Evolutionary conservation across 106 monocot genomes (phyloP).

Genomic region (Dioscorea dumetorum): DNA sequence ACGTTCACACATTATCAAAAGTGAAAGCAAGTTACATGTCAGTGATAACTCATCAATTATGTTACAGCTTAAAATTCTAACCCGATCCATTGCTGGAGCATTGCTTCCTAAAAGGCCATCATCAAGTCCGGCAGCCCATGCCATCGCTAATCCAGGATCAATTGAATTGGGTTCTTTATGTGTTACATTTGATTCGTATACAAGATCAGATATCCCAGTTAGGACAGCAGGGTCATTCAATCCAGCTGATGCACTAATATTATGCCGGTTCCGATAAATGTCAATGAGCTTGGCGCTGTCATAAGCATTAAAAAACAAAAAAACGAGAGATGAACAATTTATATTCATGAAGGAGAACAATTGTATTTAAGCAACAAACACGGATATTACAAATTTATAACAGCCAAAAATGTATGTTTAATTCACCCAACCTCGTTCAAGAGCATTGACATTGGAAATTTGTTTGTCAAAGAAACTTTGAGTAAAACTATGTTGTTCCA

Average conservation of each 20-base stretch:
- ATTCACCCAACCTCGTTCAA: too few relatives aligned
- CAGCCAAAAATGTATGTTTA: too few relatives aligned
- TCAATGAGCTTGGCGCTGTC: slow-evolving; percentile 86
- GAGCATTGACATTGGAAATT: too few relatives aligned
- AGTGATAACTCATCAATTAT: neutral
- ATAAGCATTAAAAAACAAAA: neutral
- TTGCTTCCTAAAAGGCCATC: slow-evolving; percentile 70
- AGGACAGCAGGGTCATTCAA: slow-evolving; percentile 95
- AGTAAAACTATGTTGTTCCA: too few relatives aligned
- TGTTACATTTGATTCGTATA: slow-evolving; percentile 64
- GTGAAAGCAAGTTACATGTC: neutral
- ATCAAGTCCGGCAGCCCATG: slow-evolving; percentile 89
- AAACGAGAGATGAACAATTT: too few relatives aligned
- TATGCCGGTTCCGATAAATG: slow-evolving; percentile 87
- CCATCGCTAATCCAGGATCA: slow-evolving; percentile 92
- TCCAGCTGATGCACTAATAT: slow-evolving; percentile 79
- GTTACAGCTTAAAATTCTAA: slow-evolving; percentile 27
- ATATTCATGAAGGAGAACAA: too few relatives aligned
- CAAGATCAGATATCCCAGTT: slow-evolving; percentile 92
- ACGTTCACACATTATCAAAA: neutral
- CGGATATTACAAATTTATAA: too few relatives aligned
- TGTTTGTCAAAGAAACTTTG: too few relatives aligned
- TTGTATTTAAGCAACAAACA: too few relatives aligned
- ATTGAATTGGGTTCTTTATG: slow-evolving; percentile 51
- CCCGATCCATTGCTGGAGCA: slow-evolving; percentile 79